Conservation (phyloP, 768 basidiomycete genomes). For the Rubroboletus pulcherrimus region DNA sequence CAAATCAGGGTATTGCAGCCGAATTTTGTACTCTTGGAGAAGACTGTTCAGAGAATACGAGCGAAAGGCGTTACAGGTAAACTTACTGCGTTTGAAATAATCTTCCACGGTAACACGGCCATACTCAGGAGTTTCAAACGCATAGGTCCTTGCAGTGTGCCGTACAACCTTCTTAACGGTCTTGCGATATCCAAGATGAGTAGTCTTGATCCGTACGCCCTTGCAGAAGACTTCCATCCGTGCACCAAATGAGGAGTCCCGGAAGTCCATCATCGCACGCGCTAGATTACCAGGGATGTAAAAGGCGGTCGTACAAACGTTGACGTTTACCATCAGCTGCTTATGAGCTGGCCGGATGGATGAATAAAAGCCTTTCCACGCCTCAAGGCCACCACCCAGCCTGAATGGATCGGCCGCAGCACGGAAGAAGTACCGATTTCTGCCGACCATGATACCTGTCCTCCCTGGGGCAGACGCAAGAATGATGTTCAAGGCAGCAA, state of each 20-base stretch:
- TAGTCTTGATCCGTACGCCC: conserved; percentile 61
- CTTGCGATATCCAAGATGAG: conserved; percentile 73
- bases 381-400: conserved; percentile 53
- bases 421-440: conserved; percentile 52
- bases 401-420: conserved; percentile 25
- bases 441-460: conserved; percentile 49
- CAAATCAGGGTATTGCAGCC: conserved; percentile 37
- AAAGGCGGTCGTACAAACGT: conserved; percentile 49
- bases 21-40: conserved; percentile 40
- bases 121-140: conserved; percentile 39
- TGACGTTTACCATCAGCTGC: conserved; percentile 53
- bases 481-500: conserved; percentile 50
- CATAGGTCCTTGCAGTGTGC: conserved; percentile 36
- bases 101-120: conserved; percentile 43
- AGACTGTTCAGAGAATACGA: neutral
- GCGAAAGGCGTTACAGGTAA: neutral
- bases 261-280: conserved; percentile 39
- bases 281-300: conserved; percentile 43
- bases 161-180: conserved; percentile 56
- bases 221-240: conserved; percentile 58
- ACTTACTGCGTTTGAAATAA: conserved; percentile 46
- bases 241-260: conserved; percentile 53
- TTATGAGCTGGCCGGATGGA: conserved; percentile 39
- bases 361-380: conserved; percentile 51
- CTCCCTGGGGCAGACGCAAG: conserved; percentile 43